These are phyloP conservation scores for Starmerella floris DNA, from an alignment of 805 yeast species.

Conservation along the genomic window DNA sequence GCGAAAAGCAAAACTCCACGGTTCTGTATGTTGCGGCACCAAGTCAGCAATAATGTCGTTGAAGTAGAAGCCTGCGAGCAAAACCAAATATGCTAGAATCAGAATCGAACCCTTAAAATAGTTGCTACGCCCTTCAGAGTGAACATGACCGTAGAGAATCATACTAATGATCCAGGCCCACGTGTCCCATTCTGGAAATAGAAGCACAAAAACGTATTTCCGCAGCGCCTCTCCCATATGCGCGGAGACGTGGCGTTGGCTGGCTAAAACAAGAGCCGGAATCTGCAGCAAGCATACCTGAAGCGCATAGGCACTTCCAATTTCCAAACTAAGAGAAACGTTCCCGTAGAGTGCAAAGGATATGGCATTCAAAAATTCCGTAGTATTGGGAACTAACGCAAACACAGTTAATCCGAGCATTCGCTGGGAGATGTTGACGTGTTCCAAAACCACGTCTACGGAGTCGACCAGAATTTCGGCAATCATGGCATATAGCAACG, in stretches of 20 bases:
- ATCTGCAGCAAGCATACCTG: constrained; percentile 91
- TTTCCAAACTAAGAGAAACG: constrained; percentile 92
- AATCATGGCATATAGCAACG: constrained; percentile 76
- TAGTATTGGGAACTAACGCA: constrained; percentile 92
- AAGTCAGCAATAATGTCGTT: constrained; percentile 32
- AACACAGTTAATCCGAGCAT: constrained; percentile 86
- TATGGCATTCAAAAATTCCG: constrained; percentile 92
- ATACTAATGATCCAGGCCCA: constrained; percentile 75
- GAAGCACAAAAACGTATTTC: constrained; percentile 46
- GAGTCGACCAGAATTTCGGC: constrained; percentile 90
- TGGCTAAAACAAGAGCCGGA: constrained; percentile 73
- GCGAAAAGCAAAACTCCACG: not conserved
- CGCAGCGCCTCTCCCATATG: constrained; percentile 20
- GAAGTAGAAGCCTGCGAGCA: constrained; percentile 69
- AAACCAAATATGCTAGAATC: constrained; percentile 61
- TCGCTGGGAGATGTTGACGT: constrained; percentile 77
- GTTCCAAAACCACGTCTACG: constrained; percentile 71
- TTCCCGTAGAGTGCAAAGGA: constrained; percentile 94
- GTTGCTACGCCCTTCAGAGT: constrained; percentile 93
- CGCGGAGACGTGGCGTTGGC: constrained; percentile 32
- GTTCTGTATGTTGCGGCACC: constrained; percentile 3
- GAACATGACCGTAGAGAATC: constrained; percentile 78
- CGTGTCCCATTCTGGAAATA: constrained; percentile 93
- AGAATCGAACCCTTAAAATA: constrained; percentile 90
- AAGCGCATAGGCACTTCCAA: constrained; percentile 92